Conservation (phyloP, 2,329 filamentous ascomycete genomes). For the Akanthomyces uredinophilus region DNA sequence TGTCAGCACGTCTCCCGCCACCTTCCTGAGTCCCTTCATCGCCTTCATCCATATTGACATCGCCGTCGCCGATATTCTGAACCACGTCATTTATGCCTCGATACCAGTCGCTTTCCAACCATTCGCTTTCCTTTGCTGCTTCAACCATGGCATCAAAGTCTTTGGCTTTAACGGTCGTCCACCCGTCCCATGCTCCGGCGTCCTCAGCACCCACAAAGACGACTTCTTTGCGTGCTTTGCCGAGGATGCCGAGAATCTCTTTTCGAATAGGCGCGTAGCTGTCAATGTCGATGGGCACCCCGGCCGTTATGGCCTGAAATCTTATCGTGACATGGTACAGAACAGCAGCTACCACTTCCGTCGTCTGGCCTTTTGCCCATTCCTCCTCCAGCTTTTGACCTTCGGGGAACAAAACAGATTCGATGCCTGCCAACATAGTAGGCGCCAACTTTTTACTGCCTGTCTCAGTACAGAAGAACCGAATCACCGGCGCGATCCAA, state of each 20-base stretch:
- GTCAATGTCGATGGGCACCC: slow-evolving; percentile 34
- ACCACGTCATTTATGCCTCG: slow-evolving; percentile 52
- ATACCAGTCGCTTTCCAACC: slow-evolving; percentile 62
- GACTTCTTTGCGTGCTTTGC: slow-evolving; percentile 37
- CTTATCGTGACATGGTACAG: slow-evolving; percentile 55
- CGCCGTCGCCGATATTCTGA: slow-evolving; percentile 22
- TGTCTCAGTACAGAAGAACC: slow-evolving; percentile 57
- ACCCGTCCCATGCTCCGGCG: slow-evolving; percentile 49
- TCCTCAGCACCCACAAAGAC: slow-evolving; percentile 35
- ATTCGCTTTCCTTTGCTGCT: slow-evolving; percentile 50
- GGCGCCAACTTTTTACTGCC: slow-evolving; percentile 58
- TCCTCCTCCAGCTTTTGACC: slow-evolving; percentile 42
- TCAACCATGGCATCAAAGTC: slow-evolving; percentile 60
- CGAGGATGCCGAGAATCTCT: slow-evolving; percentile 40
- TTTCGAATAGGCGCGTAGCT: slow-evolving; percentile 42
- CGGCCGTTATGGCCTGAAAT: slow-evolving; percentile 36
- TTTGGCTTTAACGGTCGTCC: slow-evolving; percentile 41
- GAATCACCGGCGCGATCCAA: slow-evolving; percentile 67
- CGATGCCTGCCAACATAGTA: slow-evolving; percentile 70
- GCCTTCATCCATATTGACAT: slow-evolving; percentile 26
- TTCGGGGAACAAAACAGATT: slow-evolving; percentile 44
- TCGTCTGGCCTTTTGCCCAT: slow-evolving; percentile 44
- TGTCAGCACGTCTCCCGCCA: slow-evolving; percentile 47
- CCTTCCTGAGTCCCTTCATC: slow-evolving; percentile 37
- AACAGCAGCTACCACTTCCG: slow-evolving; percentile 54